Evolutionary conservation across 495 filamentous ascomycete genomes (phyloP), one percentile per base, ranked within the genome.

Genomic region (Venustampulla echinocandica): DNA sequence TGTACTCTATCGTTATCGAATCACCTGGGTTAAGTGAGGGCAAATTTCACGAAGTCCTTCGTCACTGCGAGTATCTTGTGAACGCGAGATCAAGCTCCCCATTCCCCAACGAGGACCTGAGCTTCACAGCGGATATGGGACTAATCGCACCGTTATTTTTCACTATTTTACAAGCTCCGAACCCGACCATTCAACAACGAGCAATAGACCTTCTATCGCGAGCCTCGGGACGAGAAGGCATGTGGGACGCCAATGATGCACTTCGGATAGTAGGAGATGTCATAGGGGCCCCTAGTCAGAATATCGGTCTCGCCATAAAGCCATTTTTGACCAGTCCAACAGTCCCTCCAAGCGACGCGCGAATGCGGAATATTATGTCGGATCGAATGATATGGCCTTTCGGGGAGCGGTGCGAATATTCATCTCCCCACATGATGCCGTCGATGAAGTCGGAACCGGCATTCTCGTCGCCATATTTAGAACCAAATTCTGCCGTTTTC

Each of bases 191-290:
- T 28, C 60, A 65, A 17, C 60, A 66, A 3, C 56, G 56, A 44
- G 70, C 70, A 4, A 52, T 70, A 13, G 34, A 44, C 10, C 35
- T 72, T 2, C 59, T 75, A 1, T 49, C 55, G 15, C 37, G 49
- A 0, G 43, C 53, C 3, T 60, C 57, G 0, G 55, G 68, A n/a
- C 64, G 68, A 50, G 73, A 76, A 57, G 71, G 70, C 1, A 52
- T 69, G 2, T 73, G 65, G 63, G 62, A 71, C 14, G 28, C 40
- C 18, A 23, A 38, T 17, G 50, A 53, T 21, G 39, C 45, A 32
- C 17, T 38, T 0, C 39, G 14, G 13, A 36, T 44, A 1, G 43
- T 38, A 10, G 20, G 5, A 4, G 37, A 40, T 19, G 17, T 23
- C 3, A 20, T 40, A 10, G 37, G 22, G 7, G 37, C 10, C 4